A percentile compares a stretch with the other conserved stretches of the same genome.
Conservation (phyloP, 768 basidiomycete species). For the Leccinum disarticulatum region DNA sequence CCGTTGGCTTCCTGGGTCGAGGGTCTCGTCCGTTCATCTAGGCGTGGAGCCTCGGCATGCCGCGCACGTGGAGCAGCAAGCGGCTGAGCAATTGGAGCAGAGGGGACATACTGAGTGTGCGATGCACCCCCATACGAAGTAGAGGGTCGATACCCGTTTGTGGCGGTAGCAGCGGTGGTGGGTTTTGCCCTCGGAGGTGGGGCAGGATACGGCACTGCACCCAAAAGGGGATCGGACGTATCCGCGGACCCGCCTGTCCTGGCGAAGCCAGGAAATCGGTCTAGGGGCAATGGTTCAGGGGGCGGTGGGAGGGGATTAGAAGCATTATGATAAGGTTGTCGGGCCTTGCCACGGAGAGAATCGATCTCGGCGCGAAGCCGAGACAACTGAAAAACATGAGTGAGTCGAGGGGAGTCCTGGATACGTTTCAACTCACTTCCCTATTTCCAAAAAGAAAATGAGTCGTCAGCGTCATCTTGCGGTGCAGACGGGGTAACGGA, state of each 20-base stretch:
- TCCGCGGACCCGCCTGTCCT: conserved; percentile 31
- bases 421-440: conserved; percentile 29
- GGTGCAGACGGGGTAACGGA: conserved; percentile 5
- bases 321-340: conserved; percentile 31
- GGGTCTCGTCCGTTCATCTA: conserved; percentile 24
- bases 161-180: conserved; percentile 3
- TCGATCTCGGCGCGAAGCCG: conserved; percentile 38
- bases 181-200: conserved; percentile 24
- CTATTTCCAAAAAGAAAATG: conserved; percentile 7
- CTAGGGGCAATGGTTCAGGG: conserved; percentile 51
- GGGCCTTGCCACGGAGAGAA: conserved; percentile 33
- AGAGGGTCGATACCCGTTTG: conserved; percentile 15
- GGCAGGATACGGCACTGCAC: conserved; percentile 28
- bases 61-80: conserved; percentile 21
- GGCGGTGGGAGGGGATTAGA: conserved; percentile 56
- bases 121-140: conserved; percentile 12
- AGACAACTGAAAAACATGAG: conserved; percentile 30
- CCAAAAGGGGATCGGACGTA: conserved; percentile 19
- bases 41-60: conserved; percentile 21
- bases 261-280: conserved; percentile 43
- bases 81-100: conserved; percentile 17
- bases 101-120: conserved; percentile 15
- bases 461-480: conserved; percentile 14
- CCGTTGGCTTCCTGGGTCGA: conserved; percentile 16
- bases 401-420: conserved; percentile 16